A percentile compares a stretch with the other conserved stretches of the same genome.
Conservation (phyloP, 306 rosid species). For the Coriaria nepalensis region DNA sequence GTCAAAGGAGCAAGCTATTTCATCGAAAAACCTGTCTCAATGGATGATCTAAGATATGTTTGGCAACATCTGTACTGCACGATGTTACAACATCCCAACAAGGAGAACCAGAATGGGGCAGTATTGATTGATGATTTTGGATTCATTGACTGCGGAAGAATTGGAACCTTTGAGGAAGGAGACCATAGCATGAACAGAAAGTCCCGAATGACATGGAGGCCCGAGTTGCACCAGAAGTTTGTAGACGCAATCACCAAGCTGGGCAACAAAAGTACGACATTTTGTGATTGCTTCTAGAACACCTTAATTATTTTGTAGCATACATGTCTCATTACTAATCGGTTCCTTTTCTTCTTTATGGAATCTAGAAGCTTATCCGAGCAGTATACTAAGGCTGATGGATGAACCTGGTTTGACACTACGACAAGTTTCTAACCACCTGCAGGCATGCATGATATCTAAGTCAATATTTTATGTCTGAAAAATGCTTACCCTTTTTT, state of each 20-base stretch:
- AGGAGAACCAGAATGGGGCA: not conserved
- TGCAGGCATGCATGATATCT: conserved; percentile 3
- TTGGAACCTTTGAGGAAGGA: not conserved
- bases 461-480: not conserved
- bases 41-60: conserved; percentile 8
- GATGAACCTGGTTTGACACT: conserved; percentile 9
- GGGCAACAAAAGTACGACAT: conserved; percentile 3
- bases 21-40: conserved; percentile 8
- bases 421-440: conserved; percentile 6
- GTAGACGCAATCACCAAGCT: conserved; percentile 10
- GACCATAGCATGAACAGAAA: not conserved
- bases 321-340: not conserved
- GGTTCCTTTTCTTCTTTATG: not conserved
- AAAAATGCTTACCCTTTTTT: too few relatives aligned
- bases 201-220: conserved; percentile 8
- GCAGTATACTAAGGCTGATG: conserved; percentile 9
- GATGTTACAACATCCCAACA: not conserved
- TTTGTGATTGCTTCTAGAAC: not conserved
- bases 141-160: not conserved
- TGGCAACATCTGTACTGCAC: conserved; percentile 5
- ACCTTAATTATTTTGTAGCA: not conserved
- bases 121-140: too few relatives aligned
- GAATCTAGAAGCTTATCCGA: conserved; percentile 4
- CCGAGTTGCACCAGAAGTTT: conserved; percentile 8
- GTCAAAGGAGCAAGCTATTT: not conserved